phyloP scores from a whole-genome alignment of 2,329 filamentous ascomycete species.

The Arthrobotrys musiformis region DNA sequence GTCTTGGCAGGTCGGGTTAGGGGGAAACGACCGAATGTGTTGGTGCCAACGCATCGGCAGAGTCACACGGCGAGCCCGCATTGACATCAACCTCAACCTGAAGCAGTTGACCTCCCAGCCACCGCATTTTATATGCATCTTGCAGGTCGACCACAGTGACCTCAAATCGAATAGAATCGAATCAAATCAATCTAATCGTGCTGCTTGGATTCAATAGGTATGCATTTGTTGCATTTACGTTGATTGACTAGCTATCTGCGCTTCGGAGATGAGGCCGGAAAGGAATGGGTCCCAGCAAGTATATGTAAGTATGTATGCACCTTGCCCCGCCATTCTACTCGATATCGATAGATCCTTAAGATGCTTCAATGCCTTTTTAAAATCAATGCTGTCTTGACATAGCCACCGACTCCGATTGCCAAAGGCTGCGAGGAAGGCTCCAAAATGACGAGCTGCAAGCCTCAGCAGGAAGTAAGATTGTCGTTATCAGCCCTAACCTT shows the following conservation, averaged over 20 bases:
- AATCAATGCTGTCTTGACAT: slow-evolving; percentile 5
- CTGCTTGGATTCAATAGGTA: neutral
- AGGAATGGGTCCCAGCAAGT: neutral
- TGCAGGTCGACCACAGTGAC: neutral
- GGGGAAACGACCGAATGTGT: slow-evolving; percentile 46
- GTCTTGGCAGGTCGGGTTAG: slow-evolving; percentile 19
- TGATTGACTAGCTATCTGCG: neutral
- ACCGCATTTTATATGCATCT: slow-evolving; percentile 10
- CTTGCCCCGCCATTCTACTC: slow-evolving; percentile 31
- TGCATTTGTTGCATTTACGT: neutral
- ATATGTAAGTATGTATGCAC: slow-evolving; percentile 2
- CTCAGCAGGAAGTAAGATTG: slow-evolving; percentile 46
- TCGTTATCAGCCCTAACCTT: slow-evolving; percentile 54
- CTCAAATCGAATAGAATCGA: neutral
- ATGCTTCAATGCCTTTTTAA: neutral
- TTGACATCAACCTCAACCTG: neutral
- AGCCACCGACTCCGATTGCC: slow-evolving; percentile 13
- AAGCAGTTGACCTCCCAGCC: slow-evolving; percentile 5
- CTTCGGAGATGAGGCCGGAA: slow-evolving; percentile 28
- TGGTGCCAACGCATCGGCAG: slow-evolving; percentile 51
- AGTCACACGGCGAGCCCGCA: slow-evolving; percentile 43
- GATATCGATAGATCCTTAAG: slow-evolving; percentile 26
- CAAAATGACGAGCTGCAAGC: slow-evolving; percentile 46
- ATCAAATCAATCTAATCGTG: neutral
- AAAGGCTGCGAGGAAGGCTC: slow-evolving; percentile 22